Evolutionary conservation across 768 basidiomycete genomes (phyloP), one percentile per base, ranked within the genome.

Genomic region (Lentinus tigrinus): DNA sequence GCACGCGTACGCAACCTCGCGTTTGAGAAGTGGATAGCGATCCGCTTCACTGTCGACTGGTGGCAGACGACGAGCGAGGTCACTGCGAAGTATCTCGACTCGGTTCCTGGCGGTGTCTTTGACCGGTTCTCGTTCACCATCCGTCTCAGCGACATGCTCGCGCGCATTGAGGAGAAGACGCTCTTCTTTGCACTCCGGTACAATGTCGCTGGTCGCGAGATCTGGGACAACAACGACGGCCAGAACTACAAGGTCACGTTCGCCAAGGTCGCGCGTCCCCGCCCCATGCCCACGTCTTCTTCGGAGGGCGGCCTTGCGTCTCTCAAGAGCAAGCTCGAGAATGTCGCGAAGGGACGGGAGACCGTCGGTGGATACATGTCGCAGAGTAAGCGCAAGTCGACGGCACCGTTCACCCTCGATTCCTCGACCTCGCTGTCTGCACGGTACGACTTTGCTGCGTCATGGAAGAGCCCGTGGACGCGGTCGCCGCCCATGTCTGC

Each of bases 61-160:
- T 98, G 96, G 96, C 93, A 94, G 72, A 99, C 96, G 47, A 95
- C 93, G 57, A 91, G 88, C 71, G 96, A 98, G 72, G 91, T 97
- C 57, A 83, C 87, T 0, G 95, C 87, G 24, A 84, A 82, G 49
- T 88, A 91, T 70, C 72, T 83, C 17, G 79, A 82, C 56, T 69
- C 78, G 36, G 60, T 76, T 21, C 63, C 63, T 44, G 69, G 62
- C 28, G 71, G 74, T 37, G 54, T 53, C 24, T 80, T 82, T 69
- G 94, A 95, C 68, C 77, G 89, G 19, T 96, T 96, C 74, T 69
- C 76, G 23, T 96, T 95, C 72, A 74, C 72, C 19, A 85, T 95
- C 63, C 79, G 88, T 59, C 74, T 99, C 11, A 84, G 85, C 60
- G 95, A 97, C 67, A 75, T 94, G 47, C 75, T 94, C 63, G 76